Percentiles rank a stretch among this genome's conserved stretches.
phyloP scores from a whole-genome alignment of 163 green algal species.

The Prototheca stagnorum region DNA sequence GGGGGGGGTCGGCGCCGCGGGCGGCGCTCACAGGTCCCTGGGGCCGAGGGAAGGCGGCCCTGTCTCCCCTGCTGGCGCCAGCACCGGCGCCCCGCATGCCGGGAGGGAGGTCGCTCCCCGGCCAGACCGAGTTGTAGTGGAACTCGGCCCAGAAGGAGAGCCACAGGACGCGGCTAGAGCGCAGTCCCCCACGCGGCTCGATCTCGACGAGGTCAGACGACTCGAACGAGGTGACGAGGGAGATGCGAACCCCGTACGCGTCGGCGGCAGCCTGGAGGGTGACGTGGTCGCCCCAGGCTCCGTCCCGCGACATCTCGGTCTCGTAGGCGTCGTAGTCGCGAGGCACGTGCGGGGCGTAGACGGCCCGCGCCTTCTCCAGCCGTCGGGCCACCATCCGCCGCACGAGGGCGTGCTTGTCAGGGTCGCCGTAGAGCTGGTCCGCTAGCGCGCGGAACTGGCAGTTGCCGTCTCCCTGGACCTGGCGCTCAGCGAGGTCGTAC shows the following conservation, averaged over 20 bases:
- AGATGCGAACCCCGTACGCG: constrained; percentile 33
- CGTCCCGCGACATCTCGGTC: constrained; percentile 22
- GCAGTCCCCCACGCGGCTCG: constrained; percentile 9
- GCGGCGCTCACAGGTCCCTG: too few relatives aligned
- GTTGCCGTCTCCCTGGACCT: constrained; percentile 40
- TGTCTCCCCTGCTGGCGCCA: too few relatives aligned
- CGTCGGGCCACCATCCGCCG: constrained; percentile 30
- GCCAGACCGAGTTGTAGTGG: constrained; percentile 41
- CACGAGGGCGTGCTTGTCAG: constrained; percentile 29
- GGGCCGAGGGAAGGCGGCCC: too few relatives aligned
- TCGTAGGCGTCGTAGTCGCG: constrained; percentile 21
- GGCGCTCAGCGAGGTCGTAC: constrained; percentile 34
- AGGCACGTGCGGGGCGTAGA: constrained; percentile 33
- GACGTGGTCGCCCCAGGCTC: constrained; percentile 61
- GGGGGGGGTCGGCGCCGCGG: too few relatives aligned
- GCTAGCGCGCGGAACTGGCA: constrained; percentile 56
- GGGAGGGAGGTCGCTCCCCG: neutral
- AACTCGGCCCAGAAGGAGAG: constrained; percentile 64
- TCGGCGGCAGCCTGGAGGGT: constrained; percentile 55
- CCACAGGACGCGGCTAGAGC: constrained; percentile 23
- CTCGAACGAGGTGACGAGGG: constrained; percentile 36
- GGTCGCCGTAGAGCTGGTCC: constrained; percentile 52
- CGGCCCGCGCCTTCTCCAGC: constrained; percentile 19
- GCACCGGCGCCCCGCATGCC: neutral
- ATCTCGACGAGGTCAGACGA: constrained; percentile 38